These are phyloP conservation scores for Myxozyma neotropica DNA, from an alignment of 805 yeast species.

Conservation along the genomic window DNA sequence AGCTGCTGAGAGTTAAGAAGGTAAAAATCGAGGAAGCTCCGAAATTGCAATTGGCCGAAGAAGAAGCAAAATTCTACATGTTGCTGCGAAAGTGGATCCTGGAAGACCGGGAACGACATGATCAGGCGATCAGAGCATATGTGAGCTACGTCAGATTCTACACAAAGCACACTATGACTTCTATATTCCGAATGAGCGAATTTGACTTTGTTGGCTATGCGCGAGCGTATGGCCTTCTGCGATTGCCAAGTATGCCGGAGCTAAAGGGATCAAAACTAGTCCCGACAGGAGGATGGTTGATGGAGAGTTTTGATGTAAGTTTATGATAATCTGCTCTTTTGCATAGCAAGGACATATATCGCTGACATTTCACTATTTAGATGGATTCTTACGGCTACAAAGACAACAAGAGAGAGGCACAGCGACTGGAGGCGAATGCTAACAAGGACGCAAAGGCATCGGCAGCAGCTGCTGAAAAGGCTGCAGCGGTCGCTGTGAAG, in stretches of 20 bases:
- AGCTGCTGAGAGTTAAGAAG: constrained; percentile 73
- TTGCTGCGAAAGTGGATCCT: constrained; percentile 57
- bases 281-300: constrained; percentile 78
- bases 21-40: constrained; percentile 46
- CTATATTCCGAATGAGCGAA: constrained; percentile 75
- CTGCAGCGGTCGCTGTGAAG: constrained; percentile 18
- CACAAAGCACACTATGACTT: constrained; percentile 82
- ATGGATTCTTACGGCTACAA: constrained; percentile 67
- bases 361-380: constrained; percentile 1
- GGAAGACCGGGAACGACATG: constrained; percentile 78
- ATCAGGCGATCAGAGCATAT: constrained; percentile 70
- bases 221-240: constrained; percentile 71
- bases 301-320: constrained; percentile 53
- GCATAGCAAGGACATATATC: background rate
- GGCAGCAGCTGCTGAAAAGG: constrained; percentile 38
- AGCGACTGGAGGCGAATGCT: constrained; percentile 59
- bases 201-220: constrained; percentile 76
- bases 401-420: constrained; percentile 64
- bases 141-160: constrained; percentile 84
- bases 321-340: background rate
- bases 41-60: constrained; percentile 11
- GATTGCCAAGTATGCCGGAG: constrained; percentile 96
- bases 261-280: constrained; percentile 46
- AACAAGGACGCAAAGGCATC: constrained; percentile 40
- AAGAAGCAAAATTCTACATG: constrained; percentile 33